Base-by-base conservation (phyloP, 352 stramenopile genomes). In the Pythium apleroticum region DNA sequence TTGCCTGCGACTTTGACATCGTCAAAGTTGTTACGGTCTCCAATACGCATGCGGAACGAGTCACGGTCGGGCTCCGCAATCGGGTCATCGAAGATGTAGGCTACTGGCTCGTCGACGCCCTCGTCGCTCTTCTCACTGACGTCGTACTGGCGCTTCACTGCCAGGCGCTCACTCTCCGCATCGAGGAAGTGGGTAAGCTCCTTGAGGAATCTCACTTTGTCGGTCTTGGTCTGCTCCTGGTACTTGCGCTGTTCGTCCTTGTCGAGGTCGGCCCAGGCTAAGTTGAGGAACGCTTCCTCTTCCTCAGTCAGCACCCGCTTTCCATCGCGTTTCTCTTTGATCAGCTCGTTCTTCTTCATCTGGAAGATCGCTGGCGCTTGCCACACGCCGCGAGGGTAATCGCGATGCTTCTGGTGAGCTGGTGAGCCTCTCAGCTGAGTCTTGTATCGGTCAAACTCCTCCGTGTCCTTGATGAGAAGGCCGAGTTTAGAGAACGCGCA, bases 21-120 rank as follows among this genome's bases (percentile, higher is more conserved):
- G 7, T 69, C 64, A 2, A 61, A 15, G n/a, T 64, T 60, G 20
- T 20, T 46, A 10, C 57, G 71, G 2, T 77, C 72, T 17, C 78
- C 80, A 31, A 94, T 89, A 15, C 80, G 70, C 86, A 94, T 94
- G 31, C 74, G 73, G 56, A 92, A 94, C 5, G 74, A 68, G 3
- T 82, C 73, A 35, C 73, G 73, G 35, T 80, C 73, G 12, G 82
- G 84, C 71, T 91, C 78, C 0, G 82, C 73, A 52, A 94, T 94
- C 4, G 80, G 80, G 17, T 88, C 78, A 19, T 91, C 78, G 59
- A 94, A 91, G 46, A 94, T 72, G 58, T 93, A 94, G 17, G 78
- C 84, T 0, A 92, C 78, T 1, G 82, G 81, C 25, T 92, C 84
- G 7, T 71, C 63, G 11, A 15, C 37, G 19, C 31, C 8, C 14